A percentile compares a stretch with the other conserved stretches of the same genome.
These are phyloP conservation scores for Globisporangium radiosum DNA, from an alignment of 352 stramenopile species.

Conservation along the genomic window DNA sequence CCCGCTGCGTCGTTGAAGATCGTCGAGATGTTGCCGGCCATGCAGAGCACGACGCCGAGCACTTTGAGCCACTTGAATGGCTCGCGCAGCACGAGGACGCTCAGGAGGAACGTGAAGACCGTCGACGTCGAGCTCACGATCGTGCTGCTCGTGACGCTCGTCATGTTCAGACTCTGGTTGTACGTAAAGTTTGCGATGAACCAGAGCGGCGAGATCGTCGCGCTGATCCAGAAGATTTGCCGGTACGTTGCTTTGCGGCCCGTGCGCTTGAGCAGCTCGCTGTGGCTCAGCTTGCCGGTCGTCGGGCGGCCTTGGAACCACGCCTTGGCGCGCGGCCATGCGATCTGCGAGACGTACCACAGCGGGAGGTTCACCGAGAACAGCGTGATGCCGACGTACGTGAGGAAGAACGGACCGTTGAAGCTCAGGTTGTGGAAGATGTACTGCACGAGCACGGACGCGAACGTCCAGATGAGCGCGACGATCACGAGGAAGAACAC, in stretches of 20 bases:
- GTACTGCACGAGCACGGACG: conserved; percentile 85
- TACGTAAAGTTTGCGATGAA: conserved; percentile 95
- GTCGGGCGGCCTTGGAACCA: conserved; percentile 33
- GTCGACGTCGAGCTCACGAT: conserved; percentile 92
- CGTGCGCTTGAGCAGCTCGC: conserved; percentile 22
- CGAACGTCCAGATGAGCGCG: conserved; percentile 79
- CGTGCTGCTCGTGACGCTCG: conserved; percentile 92
- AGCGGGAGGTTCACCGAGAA: conserved; percentile 82
- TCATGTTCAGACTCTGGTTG: conserved; percentile 90
- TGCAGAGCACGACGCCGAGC: conserved; percentile 83
- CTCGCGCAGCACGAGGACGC: conserved; percentile 78
- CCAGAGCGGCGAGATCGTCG: conserved; percentile 89
- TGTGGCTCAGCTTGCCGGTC: conserved; percentile 30
- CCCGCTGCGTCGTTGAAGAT: conserved; percentile 68
- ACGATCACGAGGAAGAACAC: conserved; percentile 69
- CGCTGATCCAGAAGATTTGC: conserved; percentile 34
- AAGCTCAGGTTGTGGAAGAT: conserved; percentile 86
- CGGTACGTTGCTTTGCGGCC: conserved; percentile 29
- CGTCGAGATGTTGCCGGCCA: conserved; percentile 87
- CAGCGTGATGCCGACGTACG: conserved; percentile 82
- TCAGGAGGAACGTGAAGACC: conserved; percentile 93
- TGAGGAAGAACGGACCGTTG: conserved; percentile 85
- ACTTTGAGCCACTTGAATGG: conserved; percentile 78
- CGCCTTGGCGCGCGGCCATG: conserved; percentile 27
- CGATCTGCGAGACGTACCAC: conserved; percentile 55